Evolutionary conservation across 192 early-diverging fungal genomes (phyloP).

Genomic region (Lobulomyces angularis): DNA sequence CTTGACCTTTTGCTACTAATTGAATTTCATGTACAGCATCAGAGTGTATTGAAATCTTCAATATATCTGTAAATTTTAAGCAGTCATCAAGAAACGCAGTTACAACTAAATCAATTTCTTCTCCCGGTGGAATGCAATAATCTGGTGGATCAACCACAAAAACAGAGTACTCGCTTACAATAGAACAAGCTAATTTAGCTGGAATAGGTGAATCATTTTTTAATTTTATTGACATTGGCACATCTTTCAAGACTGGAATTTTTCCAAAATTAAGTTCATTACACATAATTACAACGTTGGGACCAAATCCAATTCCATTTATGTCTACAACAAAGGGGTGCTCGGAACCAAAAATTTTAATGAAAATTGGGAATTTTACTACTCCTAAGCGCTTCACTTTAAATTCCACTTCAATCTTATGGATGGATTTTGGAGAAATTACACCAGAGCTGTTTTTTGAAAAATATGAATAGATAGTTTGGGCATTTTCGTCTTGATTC

Average conservation of each 20-base stretch:
- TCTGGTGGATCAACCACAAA: conserved; percentile 24
- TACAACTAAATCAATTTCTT: conserved; percentile 13
- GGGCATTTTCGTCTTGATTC: conserved; percentile 30
- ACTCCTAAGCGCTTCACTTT: conserved; percentile 36
- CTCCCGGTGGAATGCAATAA: conserved; percentile 24
- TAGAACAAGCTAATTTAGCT: conserved; percentile 29
- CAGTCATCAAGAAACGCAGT: conserved; percentile 42
- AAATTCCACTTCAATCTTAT: conserved; percentile 20
- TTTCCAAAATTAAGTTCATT: conserved; percentile 45
- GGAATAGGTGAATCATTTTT: conserved; percentile 38
- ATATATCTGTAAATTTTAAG: conserved; percentile 44
- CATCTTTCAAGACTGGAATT: conserved; percentile 32
- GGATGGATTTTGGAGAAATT: conserved; percentile 27
- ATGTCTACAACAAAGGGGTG: conserved; percentile 30
- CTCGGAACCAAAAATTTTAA: conserved; percentile 30
- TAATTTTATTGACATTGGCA: conserved; percentile 12
- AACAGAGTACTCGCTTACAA: conserved; percentile 26
- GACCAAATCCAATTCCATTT: conserved; percentile 36
- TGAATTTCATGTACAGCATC: conserved; percentile 32
- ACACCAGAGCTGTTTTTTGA: conserved; percentile 25
- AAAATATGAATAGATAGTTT: conserved; percentile 26
- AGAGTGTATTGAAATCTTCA: conserved; percentile 27
- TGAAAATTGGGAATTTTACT: conserved; percentile 34
- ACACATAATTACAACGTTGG: conserved; percentile 27
- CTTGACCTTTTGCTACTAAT: conserved; percentile 37